These are phyloP conservation scores for Trichomonascaceae sp. DNA, from an alignment of 1,139 yeast species.

Conservation along the genomic window DNA sequence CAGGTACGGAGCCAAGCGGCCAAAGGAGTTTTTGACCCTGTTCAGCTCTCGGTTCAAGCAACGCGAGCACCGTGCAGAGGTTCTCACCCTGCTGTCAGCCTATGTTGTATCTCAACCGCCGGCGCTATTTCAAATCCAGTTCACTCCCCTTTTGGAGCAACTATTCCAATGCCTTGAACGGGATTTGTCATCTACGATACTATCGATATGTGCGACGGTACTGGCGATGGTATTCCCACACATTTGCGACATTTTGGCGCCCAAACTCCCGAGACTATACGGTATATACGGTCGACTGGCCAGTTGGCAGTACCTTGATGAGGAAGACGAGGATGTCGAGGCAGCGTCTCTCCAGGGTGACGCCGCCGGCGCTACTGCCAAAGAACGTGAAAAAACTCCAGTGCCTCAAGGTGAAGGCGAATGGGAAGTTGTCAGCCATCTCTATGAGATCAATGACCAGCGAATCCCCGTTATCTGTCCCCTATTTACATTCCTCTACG, in stretches of 20 bases:
- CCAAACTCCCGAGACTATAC: constrained; percentile 33
- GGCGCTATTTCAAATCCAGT: constrained; percentile 25
- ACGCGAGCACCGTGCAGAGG: constrained; percentile 26
- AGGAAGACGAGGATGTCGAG: constrained; percentile 4
- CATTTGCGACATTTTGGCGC: constrained; percentile 28
- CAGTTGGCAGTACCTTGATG: constrained; percentile 23
- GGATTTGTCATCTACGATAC: constrained; percentile 34
- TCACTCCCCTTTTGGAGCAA: constrained; percentile 31
- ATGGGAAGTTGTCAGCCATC: constrained; percentile 25
- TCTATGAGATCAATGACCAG: constrained; percentile 13
- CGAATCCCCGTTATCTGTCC: constrained; percentile 18
- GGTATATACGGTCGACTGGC: constrained; percentile 35
- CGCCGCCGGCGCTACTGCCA: constrained; percentile 6
- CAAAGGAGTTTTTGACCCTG: constrained; percentile 26
- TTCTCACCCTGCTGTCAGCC: constrained; percentile 26
- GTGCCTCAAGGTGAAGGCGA: constrained; percentile 3
- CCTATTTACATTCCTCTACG: constrained; percentile 40
- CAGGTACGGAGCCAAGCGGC: constrained; percentile 29
- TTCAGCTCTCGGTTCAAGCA: constrained; percentile 26
- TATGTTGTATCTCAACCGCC: constrained; percentile 21
- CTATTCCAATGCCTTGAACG: constrained; percentile 32
- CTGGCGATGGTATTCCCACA: constrained; percentile 47
- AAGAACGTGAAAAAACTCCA: constrained; percentile 3
- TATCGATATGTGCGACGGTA: constrained; percentile 33
- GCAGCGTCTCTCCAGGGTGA: constrained; percentile 1